phyloP scores from a whole-genome alignment of 2,329 filamentous ascomycete species.

The Diaporthe australafricana region DNA sequence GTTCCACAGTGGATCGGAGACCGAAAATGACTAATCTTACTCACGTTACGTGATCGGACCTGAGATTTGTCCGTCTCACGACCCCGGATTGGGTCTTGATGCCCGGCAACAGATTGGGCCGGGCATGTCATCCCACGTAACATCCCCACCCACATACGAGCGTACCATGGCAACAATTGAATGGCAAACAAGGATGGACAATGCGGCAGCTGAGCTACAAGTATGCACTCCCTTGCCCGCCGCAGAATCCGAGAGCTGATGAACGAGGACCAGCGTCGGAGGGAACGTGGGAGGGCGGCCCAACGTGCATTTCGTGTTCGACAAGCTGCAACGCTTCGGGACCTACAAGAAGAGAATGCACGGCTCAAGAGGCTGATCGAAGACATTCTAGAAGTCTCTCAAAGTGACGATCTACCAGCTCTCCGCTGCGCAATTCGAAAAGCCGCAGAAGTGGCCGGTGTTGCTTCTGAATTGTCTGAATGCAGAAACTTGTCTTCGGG shows the following conservation, averaged over 20 bases:
- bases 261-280: conserved; percentile 1
- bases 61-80: conserved; percentile 3
- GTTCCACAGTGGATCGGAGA: neutral
- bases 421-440: neutral
- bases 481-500: neutral
- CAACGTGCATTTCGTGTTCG: conserved; percentile 22
- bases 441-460: neutral
- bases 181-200: neutral
- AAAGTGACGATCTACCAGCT: neutral
- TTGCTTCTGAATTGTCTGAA: neutral
- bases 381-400: neutral
- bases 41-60: conserved; percentile 8
- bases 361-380: neutral
- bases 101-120: neutral
- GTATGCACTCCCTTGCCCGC: neutral
- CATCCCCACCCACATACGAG: neutral
- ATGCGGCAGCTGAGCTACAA: neutral
- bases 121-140: neutral
- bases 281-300: conserved; percentile 15
- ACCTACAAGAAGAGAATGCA: conserved; percentile 2
- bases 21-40: neutral
- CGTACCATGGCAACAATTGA: neutral
- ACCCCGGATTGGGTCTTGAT: neutral
- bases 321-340: conserved; percentile 5
- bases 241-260: neutral